Percentiles rank a stretch among this genome's conserved stretches.
Conservation (phyloP, 768 basidiomycete genomes). For the Leccinum arenicola region DNA sequence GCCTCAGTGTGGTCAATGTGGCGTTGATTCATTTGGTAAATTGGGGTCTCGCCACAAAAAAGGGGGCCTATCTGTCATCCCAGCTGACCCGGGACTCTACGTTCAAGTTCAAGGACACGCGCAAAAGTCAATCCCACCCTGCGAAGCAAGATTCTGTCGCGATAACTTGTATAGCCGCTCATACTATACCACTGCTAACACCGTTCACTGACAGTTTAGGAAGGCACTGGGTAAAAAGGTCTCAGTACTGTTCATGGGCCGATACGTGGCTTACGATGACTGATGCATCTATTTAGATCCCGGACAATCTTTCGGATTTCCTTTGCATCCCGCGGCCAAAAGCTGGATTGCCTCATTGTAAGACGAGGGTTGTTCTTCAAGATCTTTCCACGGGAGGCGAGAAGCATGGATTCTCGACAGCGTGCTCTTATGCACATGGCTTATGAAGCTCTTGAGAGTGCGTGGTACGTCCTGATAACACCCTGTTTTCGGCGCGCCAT, state of each 20-base stretch:
- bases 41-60: too few relatives aligned
- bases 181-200: slow-evolving; percentile 48
- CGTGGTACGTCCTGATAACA: slow-evolving; percentile 19
- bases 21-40: too few relatives aligned
- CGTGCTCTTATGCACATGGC: slow-evolving; percentile 63
- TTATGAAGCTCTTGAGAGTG: slow-evolving; percentile 65
- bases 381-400: slow-evolving; percentile 71
- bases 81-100: too few relatives aligned
- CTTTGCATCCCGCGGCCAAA: slow-evolving; percentile 24
- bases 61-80: too few relatives aligned
- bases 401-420: slow-evolving; percentile 75
- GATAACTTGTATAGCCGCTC: slow-evolving; percentile 69
- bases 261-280: slow-evolving; percentile 9
- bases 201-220: slow-evolving; percentile 47
- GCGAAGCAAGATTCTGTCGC: slow-evolving; percentile 63
- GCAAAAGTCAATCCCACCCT: slow-evolving; percentile 29
- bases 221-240: slow-evolving; percentile 50
- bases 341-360: too few relatives aligned
- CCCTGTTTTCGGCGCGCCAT: too few relatives aligned
- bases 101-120: too few relatives aligned
- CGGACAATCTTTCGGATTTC: slow-evolving; percentile 49
- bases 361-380: slow-evolving; percentile 49
- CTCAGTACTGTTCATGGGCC: slow-evolving; percentile 57
- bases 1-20: too few relatives aligned
- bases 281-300: slow-evolving; percentile 46